Evolutionary conservation across 495 filamentous ascomycete species (phyloP), one percentile per base, ranked within the genome.

Genomic region (Letharia columbiana): DNA sequence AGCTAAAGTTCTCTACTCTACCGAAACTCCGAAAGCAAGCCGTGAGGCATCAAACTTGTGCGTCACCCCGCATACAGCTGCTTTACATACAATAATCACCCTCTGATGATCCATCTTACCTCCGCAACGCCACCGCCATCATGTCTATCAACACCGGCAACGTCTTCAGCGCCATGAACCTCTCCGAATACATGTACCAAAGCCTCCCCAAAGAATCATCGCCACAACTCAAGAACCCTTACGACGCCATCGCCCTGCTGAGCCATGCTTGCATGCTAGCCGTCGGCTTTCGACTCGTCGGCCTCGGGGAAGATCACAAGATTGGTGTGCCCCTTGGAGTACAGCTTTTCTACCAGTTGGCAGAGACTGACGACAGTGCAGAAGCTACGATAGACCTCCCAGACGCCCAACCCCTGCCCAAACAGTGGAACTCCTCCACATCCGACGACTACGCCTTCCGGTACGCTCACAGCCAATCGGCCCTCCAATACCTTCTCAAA

Each of bases 381-480:
- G 84, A 84, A 72, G 71, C 76, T 56, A 72, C 76, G 7, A 80
- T 83, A 67, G 79, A 84, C 49, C 70, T 74, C 59, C 68, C 75
- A 23, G 63, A 76, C 10, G 72, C 77, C 4, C 71, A 72, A 58
- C 80, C 86, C n/a, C 83, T 98, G 12, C 89, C 90, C 5, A 31
- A 80, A 23, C 80, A 86, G 79, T 96, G 92, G 92, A 96, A 96
- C 75, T 77, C 82, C 45, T 78, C 79, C 31, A 82, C 82, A 67
- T 80, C 78, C 69, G 83, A 82, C 15, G 77, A 81, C 49, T 89
- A 88, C 75, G 82, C 87, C 60, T 95, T 98, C 75, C 86, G 93
- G 62, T 98, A 98, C 78, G 83, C 87, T 3, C 95, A 96, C 71
- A 77, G 84, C n/a, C 91, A 97, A 74, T 95, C 91, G 1, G 85